These are phyloP conservation scores for Claviceps fusiformis DNA, from an alignment of 2,329 filamentous ascomycete genomes.

Conservation along the genomic window DNA sequence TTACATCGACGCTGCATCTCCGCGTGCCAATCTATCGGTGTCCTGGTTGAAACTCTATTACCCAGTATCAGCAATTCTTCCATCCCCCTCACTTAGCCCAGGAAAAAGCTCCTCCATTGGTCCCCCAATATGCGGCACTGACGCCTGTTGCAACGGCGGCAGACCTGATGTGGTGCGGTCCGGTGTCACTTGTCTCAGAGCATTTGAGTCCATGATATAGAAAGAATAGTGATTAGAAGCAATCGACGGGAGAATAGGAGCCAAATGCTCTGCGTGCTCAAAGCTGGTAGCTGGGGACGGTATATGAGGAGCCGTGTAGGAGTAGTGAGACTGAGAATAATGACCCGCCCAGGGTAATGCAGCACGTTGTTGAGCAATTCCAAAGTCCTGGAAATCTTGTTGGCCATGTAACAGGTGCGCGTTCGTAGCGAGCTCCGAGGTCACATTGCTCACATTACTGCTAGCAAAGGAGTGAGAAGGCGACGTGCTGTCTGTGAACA, in stretches of 20 bases:
- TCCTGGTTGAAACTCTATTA: not conserved
- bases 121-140: not conserved
- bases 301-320: not conserved
- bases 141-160: not conserved
- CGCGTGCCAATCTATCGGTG: not conserved
- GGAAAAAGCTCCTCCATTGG: slow-evolving; percentile 4
- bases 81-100: not conserved
- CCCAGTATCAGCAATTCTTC: not conserved
- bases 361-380: not conserved
- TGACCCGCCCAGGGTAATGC: not conserved
- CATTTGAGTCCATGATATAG: not conserved
- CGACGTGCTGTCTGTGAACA: not conserved
- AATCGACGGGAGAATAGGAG: not conserved
- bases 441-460: not conserved
- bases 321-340: not conserved
- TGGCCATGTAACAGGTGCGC: not conserved
- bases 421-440: not conserved
- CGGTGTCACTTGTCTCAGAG: not conserved
- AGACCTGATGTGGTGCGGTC: not conserved
- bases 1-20: not conserved
- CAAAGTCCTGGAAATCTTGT: not conserved
- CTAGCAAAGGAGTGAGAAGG: slow-evolving; percentile 1
- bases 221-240: not conserved
- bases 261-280: slow-evolving; percentile 1
- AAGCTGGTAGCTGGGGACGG: slow-evolving; percentile 1